Evolutionary conservation across 1,139 yeast genomes (phyloP).

Genomic region (Debaryomyces udenii): DNA sequence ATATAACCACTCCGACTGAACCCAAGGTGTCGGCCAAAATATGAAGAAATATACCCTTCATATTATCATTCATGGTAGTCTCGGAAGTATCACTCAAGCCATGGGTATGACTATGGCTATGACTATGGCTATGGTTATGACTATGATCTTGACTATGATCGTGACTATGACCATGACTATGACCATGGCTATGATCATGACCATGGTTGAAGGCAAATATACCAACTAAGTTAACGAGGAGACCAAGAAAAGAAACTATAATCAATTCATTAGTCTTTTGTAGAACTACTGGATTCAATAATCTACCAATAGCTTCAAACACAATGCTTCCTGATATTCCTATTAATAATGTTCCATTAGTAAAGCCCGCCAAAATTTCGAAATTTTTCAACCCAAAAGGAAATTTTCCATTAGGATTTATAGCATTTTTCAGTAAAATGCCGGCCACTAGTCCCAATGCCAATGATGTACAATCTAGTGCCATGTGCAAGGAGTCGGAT

Average conservation of each 20-base stretch:
- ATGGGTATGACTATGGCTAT: conserved; percentile 24
- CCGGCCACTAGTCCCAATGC: conserved; percentile 91
- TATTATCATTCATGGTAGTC: conserved; percentile 67
- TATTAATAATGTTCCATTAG: conserved; percentile 84
- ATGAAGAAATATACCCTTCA: conserved; percentile 93
- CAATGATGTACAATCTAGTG: conserved; percentile 87
- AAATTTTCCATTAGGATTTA: conserved; percentile 62
- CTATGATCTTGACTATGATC: conserved; percentile 36
- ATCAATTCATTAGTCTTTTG: conserved; percentile 85
- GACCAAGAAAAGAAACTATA: conserved; percentile 81
- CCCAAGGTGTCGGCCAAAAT: conserved; percentile 95
- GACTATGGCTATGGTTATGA: conserved; percentile 32
- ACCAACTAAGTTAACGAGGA: conserved; percentile 87
- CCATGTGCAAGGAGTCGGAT: conserved; percentile 96
- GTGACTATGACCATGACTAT: conserved; percentile 39
- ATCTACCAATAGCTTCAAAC: conserved; percentile 82
- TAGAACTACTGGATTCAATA: conserved; percentile 73
- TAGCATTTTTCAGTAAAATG: conserved; percentile 48
- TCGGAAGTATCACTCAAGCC: conserved; percentile 13
- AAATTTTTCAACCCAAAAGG: conserved; percentile 88
- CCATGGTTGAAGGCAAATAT: conserved; percentile 93
- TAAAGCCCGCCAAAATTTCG: conserved; percentile 92
- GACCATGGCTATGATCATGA: conserved; percentile 41
- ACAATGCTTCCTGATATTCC: conserved; percentile 90
- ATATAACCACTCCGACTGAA: conserved; percentile 91